Percentiles rank a stretch among this genome's conserved stretches.
Conservation (phyloP, 2,329 filamentous ascomycete species). For the Botrytis porri region DNA sequence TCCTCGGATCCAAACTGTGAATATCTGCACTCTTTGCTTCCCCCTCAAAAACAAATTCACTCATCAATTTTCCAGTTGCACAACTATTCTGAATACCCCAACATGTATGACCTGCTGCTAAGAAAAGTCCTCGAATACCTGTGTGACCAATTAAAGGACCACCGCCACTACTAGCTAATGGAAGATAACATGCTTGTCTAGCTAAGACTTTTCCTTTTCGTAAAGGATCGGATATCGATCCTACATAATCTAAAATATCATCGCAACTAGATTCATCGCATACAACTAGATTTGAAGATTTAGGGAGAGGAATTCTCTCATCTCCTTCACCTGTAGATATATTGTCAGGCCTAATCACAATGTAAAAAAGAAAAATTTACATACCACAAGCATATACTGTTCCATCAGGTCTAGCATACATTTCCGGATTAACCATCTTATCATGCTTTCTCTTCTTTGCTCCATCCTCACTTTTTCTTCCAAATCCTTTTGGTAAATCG, state of each 20-base stretch:
- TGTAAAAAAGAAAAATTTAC: constrained; percentile 26
- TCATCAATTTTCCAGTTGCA: constrained; percentile 77
- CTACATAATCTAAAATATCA: constrained; percentile 78
- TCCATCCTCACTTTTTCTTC: constrained; percentile 47
- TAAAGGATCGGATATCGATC: constrained; percentile 62
- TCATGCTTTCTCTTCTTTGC: constrained; percentile 54
- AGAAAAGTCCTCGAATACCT: constrained; percentile 67
- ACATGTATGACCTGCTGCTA: constrained; percentile 91
- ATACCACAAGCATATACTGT: constrained; percentile 90
- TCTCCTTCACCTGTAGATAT: constrained; percentile 68
- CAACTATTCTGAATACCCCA: constrained; percentile 98
- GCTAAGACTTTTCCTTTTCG: constrained; percentile 65
- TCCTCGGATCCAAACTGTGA: constrained; percentile 63
- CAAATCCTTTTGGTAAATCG: constrained; percentile 63
- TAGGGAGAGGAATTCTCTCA: constrained; percentile 67
- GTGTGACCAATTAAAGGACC: constrained; percentile 76
- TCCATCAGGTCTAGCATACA: constrained; percentile 84
- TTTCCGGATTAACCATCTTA: constrained; percentile 77
- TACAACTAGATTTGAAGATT: constrained; percentile 70
- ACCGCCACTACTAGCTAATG: constrained; percentile 51
- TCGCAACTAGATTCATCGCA: constrained; percentile 76
- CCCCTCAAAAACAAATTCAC: constrained; percentile 75
- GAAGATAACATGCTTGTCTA: constrained; percentile 90
- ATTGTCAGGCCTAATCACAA: background rate
- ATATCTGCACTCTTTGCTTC: constrained; percentile 65